Percentiles rank a stretch among this genome's conserved stretches.
These are phyloP conservation scores for Neofusicoccum kwambonambiense DNA, from an alignment of 2,329 filamentous ascomycete species.

Conservation along the genomic window DNA sequence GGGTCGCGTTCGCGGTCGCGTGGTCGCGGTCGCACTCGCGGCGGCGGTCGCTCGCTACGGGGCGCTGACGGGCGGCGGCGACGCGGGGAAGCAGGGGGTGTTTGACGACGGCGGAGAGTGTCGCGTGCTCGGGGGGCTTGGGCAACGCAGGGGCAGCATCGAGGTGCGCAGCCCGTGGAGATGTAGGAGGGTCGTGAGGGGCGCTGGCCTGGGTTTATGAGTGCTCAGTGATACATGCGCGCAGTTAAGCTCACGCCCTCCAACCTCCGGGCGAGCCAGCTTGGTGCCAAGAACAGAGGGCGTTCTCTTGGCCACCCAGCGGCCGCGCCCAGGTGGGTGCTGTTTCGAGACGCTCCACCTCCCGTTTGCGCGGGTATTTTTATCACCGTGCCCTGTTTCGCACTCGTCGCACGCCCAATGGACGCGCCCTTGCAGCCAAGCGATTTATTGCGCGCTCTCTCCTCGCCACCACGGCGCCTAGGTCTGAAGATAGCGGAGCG, in stretches of 20 bases:
- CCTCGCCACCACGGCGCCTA: neutral
- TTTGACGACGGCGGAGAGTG: slow-evolving; percentile 6
- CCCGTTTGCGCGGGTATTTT: neutral
- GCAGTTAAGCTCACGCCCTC: slow-evolving; percentile 5
- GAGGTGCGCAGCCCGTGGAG: neutral
- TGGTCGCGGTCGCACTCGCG: slow-evolving; percentile 3
- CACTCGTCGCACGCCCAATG: neutral
- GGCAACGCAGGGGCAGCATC: slow-evolving; percentile 12
- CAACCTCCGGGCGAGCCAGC: neutral
- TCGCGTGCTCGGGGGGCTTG: slow-evolving; percentile 2
- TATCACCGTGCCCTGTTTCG: neutral
- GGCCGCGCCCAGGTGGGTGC: neutral
- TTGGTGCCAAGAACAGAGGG: neutral
- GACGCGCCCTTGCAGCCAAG: slow-evolving; percentile 9
- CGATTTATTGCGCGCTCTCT: neutral
- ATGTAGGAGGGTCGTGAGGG: neutral
- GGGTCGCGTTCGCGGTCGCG: neutral
- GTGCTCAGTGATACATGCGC: neutral
- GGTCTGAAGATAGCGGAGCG: neutral
- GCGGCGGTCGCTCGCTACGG: slow-evolving; percentile 10
- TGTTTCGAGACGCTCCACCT: slow-evolving; percentile 11
- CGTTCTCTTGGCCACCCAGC: neutral
- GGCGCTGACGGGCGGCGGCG: neutral
- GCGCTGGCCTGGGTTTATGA: slow-evolving; percentile 7
- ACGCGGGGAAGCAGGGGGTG: neutral